phyloP scores from a whole-genome alignment of 768 basidiomycete species.

The Mycena galopus region DNA sequence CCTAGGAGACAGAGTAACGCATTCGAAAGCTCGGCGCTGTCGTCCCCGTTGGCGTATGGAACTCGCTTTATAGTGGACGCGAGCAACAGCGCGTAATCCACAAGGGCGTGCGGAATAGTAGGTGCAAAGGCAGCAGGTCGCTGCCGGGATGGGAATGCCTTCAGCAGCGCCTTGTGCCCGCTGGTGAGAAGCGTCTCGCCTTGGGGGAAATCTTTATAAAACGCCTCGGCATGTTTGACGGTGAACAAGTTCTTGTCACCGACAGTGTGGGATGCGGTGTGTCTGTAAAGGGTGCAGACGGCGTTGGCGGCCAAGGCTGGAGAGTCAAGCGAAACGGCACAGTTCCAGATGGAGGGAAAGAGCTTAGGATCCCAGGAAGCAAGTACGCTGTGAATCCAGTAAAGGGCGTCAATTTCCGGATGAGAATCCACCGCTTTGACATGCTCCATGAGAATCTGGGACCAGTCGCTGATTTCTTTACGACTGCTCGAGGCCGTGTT shows the following conservation, averaged over 20 bases:
- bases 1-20: slow-evolving; percentile 17
- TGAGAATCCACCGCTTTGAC: slow-evolving; percentile 21
- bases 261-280: slow-evolving; percentile 24
- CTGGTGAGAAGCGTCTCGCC: slow-evolving; percentile 17
- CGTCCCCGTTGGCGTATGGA: slow-evolving; percentile 9
- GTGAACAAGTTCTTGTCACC: slow-evolving; percentile 26
- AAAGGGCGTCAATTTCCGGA: slow-evolving; percentile 26
- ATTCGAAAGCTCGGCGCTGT: slow-evolving; percentile 10
- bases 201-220: slow-evolving; percentile 19
- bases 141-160: slow-evolving; percentile 21
- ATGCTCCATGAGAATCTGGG: slow-evolving; percentile 24
- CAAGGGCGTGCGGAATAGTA: slow-evolving; percentile 18
- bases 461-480: slow-evolving; percentile 30
- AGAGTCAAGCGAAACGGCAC: slow-evolving; percentile 25
- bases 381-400: slow-evolving; percentile 26
- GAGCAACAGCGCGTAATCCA: slow-evolving; percentile 22
- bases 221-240: slow-evolving; percentile 16
- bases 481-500: slow-evolving; percentile 15
- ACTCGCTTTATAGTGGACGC: slow-evolving; percentile 15
- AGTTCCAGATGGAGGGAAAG: slow-evolving; percentile 23
- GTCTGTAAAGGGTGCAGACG: slow-evolving; percentile 22
- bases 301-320: slow-evolving; percentile 22
- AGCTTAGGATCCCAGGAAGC: slow-evolving; percentile 21
- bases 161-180: slow-evolving; percentile 25
- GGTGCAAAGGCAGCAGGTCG: slow-evolving; percentile 24